A percentile compares a stretch with the other conserved stretches of the same genome.
Conservation (phyloP, 331 rosid genomes). For the Prunus yedoensis region DNA sequence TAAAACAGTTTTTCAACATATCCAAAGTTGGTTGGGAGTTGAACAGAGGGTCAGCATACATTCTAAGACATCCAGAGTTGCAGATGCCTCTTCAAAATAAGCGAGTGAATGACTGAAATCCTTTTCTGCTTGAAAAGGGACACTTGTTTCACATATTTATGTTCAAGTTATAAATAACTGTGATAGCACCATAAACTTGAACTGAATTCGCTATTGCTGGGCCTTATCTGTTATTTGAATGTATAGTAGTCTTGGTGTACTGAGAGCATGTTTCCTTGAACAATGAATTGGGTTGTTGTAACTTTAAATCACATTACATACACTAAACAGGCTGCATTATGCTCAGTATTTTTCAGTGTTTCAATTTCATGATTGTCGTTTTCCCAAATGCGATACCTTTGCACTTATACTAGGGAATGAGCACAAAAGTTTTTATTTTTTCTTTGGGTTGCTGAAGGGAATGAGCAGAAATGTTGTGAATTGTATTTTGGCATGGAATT, state of each 20-base stretch:
- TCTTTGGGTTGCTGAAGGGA: too few relatives aligned
- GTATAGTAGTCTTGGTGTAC: not conserved
- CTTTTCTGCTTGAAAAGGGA: slow-evolving; percentile 11
- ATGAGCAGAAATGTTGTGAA: too few relatives aligned
- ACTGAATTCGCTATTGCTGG: not conserved
- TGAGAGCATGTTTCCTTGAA: too few relatives aligned
- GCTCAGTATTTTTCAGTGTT: too few relatives aligned
- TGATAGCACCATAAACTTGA: not conserved
- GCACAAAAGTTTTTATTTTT: too few relatives aligned
- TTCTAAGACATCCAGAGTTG: slow-evolving; percentile 62
- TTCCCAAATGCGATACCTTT: too few relatives aligned
- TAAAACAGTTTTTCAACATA: slow-evolving; percentile 46
- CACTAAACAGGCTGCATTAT: too few relatives aligned
- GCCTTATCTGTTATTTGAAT: not conserved
- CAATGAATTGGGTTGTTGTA: too few relatives aligned
- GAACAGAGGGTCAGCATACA: slow-evolving; percentile 46
- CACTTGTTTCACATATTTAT: not conserved
- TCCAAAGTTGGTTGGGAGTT: slow-evolving; percentile 70
- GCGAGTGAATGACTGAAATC: slow-evolving; percentile 9
- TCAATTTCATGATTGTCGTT: too few relatives aligned
- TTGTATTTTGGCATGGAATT: too few relatives aligned
- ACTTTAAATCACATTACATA: too few relatives aligned
- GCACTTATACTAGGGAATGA: too few relatives aligned
- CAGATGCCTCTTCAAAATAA: slow-evolving; percentile 40
- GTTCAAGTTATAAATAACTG: not conserved